These are phyloP conservation scores for Russula emetica DNA, from an alignment of 768 basidiomycete genomes.

Conservation along the genomic window DNA sequence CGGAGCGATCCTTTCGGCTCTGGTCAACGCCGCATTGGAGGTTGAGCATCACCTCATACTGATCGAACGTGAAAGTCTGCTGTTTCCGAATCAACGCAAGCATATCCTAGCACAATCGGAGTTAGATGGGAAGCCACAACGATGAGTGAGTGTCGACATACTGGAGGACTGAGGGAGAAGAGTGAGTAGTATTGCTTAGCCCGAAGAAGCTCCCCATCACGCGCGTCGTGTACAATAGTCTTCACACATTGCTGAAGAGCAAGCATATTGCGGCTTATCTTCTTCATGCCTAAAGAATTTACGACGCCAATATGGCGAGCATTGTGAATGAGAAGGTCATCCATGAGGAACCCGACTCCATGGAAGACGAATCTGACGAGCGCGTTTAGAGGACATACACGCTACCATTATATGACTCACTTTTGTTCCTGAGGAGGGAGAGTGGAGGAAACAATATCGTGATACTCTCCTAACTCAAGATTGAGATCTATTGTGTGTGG, in stretches of 20 bases:
- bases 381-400: conserved; percentile 21
- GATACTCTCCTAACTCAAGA: conserved; percentile 66
- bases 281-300: conserved; percentile 75
- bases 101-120: conserved; percentile 52
- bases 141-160: conserved; percentile 35
- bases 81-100: conserved; percentile 61
- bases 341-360: conserved; percentile 81
- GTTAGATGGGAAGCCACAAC: not conserved
- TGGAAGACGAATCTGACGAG: conserved; percentile 73
- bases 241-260: conserved; percentile 90
- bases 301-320: conserved; percentile 65
- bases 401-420: conserved; percentile 41
- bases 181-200: conserved; percentile 79
- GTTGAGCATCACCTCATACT: conserved; percentile 87
- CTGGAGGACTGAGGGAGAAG: conserved; percentile 70
- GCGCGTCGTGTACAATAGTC: conserved; percentile 57
- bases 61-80: conserved; percentile 77
- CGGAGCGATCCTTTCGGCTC: conserved; percentile 46
- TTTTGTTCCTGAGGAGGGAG: conserved; percentile 60
- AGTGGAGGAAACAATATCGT: conserved; percentile 60
- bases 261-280: conserved; percentile 83
- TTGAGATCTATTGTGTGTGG: conserved; percentile 85
- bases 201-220: conserved; percentile 65
- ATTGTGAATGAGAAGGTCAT: conserved; percentile 72
- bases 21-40: conserved; percentile 84